These are phyloP conservation scores for Elsinoe australis DNA, from an alignment of 2,329 filamentous ascomycete genomes.

Conservation along the genomic window DNA sequence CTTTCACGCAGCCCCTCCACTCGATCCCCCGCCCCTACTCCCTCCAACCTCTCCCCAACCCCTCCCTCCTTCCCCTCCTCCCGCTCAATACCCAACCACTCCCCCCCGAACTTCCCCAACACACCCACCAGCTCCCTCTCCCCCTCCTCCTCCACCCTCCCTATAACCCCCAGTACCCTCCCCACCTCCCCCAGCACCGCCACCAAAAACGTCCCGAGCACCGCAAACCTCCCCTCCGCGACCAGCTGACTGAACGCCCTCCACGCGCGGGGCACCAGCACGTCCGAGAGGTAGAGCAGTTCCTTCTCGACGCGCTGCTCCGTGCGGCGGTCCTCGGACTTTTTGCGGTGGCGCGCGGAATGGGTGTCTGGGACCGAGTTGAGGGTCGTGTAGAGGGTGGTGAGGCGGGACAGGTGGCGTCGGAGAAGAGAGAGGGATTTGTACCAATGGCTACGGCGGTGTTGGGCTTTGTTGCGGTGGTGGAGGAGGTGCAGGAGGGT, in stretches of 20 bases:
- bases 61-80: constrained; percentile 26
- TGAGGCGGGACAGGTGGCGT: constrained; percentile 54
- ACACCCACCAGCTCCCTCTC: constrained; percentile 37
- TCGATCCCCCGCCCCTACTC: no score
- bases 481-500: constrained; percentile 63
- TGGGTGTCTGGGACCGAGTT: constrained; percentile 25
- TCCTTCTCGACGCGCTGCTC: constrained; percentile 25
- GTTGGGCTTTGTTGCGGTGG: constrained; percentile 87
- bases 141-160: constrained; percentile 36
- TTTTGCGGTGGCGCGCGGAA: constrained; percentile 25
- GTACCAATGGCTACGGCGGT: constrained; percentile 76
- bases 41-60: no score
- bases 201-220: constrained; percentile 40
- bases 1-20: constrained; percentile 22
- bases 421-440: constrained; percentile 63
- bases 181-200: constrained; percentile 36
- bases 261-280: constrained; percentile 28
- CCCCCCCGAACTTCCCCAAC: constrained; percentile 38
- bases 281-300: constrained; percentile 35
- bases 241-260: constrained; percentile 39
- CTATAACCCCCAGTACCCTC: constrained; percentile 35
- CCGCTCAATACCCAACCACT: constrained; percentile 30
- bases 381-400: constrained; percentile 27
- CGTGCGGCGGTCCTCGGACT: constrained; percentile 21
- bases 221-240: constrained; percentile 39